Percentiles rank a stretch among this genome's conserved stretches.
Conservation (phyloP, 1,284 basidiomycete genomes). For the Ustilago trichophora region DNA sequence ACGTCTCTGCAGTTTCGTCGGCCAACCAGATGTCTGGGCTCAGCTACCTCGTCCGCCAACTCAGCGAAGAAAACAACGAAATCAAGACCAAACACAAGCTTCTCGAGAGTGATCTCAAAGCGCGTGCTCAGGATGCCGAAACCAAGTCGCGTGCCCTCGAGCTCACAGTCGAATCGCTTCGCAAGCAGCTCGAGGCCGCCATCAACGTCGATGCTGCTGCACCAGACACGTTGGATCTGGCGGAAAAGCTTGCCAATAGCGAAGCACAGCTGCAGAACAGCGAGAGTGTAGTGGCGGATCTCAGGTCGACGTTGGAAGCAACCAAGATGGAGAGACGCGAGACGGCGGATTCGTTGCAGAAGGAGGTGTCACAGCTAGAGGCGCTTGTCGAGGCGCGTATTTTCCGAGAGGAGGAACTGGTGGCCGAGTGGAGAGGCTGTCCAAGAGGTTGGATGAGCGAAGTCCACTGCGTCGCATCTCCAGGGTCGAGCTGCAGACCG, state of each 20-base stretch:
- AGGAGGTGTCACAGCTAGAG: constrained; percentile 60
- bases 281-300: constrained; percentile 67
- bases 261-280: constrained; percentile 68
- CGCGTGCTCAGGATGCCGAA: constrained; percentile 77
- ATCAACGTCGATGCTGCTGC: constrained; percentile 67
- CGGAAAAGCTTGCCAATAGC: constrained; percentile 36
- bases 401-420: constrained; percentile 57
- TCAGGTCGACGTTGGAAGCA: constrained; percentile 59
- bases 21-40: constrained; percentile 73
- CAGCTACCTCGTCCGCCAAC: constrained; percentile 80
- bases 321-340: constrained; percentile 59
- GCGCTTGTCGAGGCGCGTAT: constrained; percentile 59
- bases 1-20: constrained; percentile 71
- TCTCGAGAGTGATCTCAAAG: constrained; percentile 74
- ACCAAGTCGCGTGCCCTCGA: constrained; percentile 78
- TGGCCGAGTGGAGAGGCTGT: constrained; percentile 52
- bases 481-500: too few relatives aligned
- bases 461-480: constrained; percentile 5
- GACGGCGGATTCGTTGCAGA: constrained; percentile 37
- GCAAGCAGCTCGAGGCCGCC: constrained; percentile 70
- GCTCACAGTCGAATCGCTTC: constrained; percentile 76
- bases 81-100: constrained; percentile 75
- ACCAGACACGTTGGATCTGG: constrained; percentile 52
- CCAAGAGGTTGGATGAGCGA: constrained; percentile 27
- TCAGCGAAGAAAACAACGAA: constrained; percentile 81